Percentiles rank a stretch among this genome's conserved stretches.
Conservation (phyloP, 2,329 filamentous ascomycete species). For the Leptographium galeiforme region DNA sequence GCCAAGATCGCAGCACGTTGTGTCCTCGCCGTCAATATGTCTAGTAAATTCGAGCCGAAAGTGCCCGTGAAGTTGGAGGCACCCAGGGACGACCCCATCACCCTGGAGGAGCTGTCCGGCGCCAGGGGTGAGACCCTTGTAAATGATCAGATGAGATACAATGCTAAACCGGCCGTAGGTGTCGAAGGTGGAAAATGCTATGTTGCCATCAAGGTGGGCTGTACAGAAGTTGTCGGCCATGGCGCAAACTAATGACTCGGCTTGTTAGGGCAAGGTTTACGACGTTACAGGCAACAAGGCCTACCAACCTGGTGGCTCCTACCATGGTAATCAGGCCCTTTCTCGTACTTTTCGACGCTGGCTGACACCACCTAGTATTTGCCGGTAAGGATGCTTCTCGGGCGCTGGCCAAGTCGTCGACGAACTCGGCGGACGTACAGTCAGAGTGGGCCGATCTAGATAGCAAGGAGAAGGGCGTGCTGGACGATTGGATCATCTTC, state of each 20-base stretch:
- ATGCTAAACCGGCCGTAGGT: constrained; percentile 28
- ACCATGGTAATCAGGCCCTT: constrained; percentile 51
- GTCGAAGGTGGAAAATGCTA: constrained; percentile 51
- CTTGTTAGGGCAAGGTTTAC: constrained; percentile 68
- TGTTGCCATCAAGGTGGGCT: constrained; percentile 52
- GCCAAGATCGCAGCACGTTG: no score
- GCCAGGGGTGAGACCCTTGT: constrained; percentile 56
- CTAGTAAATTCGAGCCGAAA: constrained; percentile 67
- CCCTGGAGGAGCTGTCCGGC: constrained; percentile 62
- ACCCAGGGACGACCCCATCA: constrained; percentile 80
- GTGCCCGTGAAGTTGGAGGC: constrained; percentile 60
- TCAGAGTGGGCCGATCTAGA: constrained; percentile 72
- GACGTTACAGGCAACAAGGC: constrained; percentile 84
- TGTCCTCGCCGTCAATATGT: constrained; percentile 28
- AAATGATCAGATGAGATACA: neutral
- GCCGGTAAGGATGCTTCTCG: constrained; percentile 92
- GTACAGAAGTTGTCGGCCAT: neutral
- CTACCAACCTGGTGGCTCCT: constrained; percentile 71
- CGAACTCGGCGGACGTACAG: constrained; percentile 69
- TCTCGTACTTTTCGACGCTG: neutral
- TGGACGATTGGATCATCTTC: constrained; percentile 91
- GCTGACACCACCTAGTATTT: constrained; percentile 52
- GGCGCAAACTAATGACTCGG: neutral
- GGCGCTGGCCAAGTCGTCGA: constrained; percentile 73
- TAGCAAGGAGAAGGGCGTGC: constrained; percentile 71